A percentile compares a stretch with the other conserved stretches of the same genome.
phyloP scores from a whole-genome alignment of 495 filamentous ascomycete species.

The Glonium stellatum region DNA sequence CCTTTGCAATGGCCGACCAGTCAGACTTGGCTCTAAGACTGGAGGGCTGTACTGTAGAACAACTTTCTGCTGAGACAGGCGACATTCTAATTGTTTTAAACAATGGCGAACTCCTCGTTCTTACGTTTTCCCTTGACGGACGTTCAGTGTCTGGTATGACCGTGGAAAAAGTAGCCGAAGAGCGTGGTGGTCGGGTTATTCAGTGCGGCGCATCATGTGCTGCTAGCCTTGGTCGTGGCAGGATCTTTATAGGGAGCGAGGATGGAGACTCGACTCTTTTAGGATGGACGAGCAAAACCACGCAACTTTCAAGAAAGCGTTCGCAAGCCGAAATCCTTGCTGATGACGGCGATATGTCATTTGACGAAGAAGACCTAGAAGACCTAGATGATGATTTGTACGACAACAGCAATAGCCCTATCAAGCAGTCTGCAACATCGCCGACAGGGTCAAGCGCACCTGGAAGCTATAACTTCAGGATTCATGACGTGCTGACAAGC shows the following conservation, averaged over 20 bases:
- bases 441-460: conserved; percentile 35
- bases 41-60: conserved; percentile 74
- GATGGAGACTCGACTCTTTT: conserved; percentile 75
- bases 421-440: conserved; percentile 28
- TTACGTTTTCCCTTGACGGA: conserved; percentile 86
- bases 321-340: conserved; percentile 38
- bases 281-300: conserved; percentile 61
- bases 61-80: conserved; percentile 62
- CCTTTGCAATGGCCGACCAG: conserved; percentile 78
- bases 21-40: conserved; percentile 71
- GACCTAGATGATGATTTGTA: conserved; percentile 69
- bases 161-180: conserved; percentile 53
- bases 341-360: conserved; percentile 32
- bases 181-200: conserved; percentile 55
- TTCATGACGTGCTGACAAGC: conserved; percentile 70
- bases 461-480: conserved; percentile 62
- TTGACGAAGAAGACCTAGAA: conserved; percentile 52
- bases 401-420: conserved; percentile 41
- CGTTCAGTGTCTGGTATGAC: conserved; percentile 81
- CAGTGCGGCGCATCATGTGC: conserved; percentile 61
- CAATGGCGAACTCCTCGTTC: conserved; percentile 64
- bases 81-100: conserved; percentile 80
- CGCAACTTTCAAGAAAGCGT: conserved; percentile 40
- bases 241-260: conserved; percentile 79
- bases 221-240: conserved; percentile 57